These are phyloP conservation scores for Thelephora terrestris DNA, from an alignment of 1,284 basidiomycete species.

Conservation along the genomic window DNA sequence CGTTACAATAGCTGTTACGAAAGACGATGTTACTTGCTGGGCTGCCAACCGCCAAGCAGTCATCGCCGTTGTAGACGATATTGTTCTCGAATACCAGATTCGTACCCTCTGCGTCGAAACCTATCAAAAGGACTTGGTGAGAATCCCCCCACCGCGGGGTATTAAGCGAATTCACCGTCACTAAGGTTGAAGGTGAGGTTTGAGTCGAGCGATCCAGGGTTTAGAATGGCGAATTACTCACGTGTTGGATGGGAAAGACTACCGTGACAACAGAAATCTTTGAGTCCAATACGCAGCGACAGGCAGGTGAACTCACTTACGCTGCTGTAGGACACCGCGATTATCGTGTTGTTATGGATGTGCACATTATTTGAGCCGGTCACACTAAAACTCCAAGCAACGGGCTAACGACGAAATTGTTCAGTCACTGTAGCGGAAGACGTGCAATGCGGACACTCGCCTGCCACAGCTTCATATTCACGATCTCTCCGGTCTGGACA, in stretches of 20 bases:
- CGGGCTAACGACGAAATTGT: constrained; percentile 27
- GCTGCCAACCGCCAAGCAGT: constrained; percentile 48
- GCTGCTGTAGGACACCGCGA: constrained; percentile 35
- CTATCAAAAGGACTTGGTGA: constrained; percentile 16
- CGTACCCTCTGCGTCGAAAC: constrained; percentile 47
- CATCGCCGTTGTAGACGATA: constrained; percentile 47
- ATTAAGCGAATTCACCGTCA: constrained; percentile 22
- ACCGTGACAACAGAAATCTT: not conserved
- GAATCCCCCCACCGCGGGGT: not conserved
- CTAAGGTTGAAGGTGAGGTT: constrained; percentile 13
- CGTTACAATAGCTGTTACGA: constrained; percentile 42
- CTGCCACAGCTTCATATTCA: constrained; percentile 52
- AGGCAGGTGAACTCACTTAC: constrained; percentile 5
- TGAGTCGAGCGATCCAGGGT: not conserved
- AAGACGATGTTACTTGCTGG: constrained; percentile 49
- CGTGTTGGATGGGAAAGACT: constrained; percentile 59
- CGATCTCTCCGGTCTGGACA: constrained; percentile 42
- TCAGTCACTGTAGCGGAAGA: not conserved
- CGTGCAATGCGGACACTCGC: constrained; percentile 16
- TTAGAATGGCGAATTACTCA: constrained; percentile 19
- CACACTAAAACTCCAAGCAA: constrained; percentile 48
- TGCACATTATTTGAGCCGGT: constrained; percentile 41
- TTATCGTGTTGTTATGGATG: constrained; percentile 42
- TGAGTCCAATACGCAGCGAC: not conserved
- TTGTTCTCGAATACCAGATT: constrained; percentile 51